Conservation (phyloP, 2,329 filamentous ascomycete genomes). For the Pseudocercospora fijiensis region DNA sequence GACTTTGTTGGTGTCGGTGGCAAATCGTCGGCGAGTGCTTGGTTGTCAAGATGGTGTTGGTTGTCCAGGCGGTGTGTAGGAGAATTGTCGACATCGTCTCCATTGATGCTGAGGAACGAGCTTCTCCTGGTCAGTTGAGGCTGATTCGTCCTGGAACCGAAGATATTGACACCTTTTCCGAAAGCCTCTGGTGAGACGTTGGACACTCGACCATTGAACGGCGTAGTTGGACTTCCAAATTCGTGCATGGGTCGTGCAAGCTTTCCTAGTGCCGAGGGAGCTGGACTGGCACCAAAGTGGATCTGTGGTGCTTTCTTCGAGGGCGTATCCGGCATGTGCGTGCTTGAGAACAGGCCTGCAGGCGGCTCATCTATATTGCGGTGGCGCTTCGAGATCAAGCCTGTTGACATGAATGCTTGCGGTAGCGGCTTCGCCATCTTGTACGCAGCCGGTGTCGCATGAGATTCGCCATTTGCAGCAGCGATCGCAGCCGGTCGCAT, state of each 20-base stretch:
- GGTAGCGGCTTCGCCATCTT: conserved; percentile 74
- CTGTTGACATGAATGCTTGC: conserved; percentile 89
- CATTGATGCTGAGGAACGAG: conserved; percentile 79
- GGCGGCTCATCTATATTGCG: conserved; percentile 67
- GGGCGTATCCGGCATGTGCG: conserved; percentile 86
- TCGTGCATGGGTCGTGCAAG: conserved; percentile 66
- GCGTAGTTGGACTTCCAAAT: conserved; percentile 77
- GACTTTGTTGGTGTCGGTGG: conserved; percentile 95
- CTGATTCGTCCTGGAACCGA: conserved; percentile 56
- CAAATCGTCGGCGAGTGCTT: conserved; percentile 66
- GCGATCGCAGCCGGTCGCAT: conserved; percentile 54
- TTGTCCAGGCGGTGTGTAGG: conserved; percentile 56
- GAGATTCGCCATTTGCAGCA: conserved; percentile 45
- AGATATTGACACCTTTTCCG: conserved; percentile 61
- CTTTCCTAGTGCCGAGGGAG: conserved; percentile 58
- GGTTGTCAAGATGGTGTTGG: conserved; percentile 57
- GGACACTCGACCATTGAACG: conserved; percentile 66
- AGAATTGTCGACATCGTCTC: conserved; percentile 61
- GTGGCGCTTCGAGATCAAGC: conserved; percentile 91
- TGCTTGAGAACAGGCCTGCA: conserved; percentile 53
- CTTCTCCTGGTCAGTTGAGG: conserved; percentile 55
- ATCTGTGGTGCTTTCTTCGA: conserved; percentile 84
- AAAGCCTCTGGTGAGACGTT: conserved; percentile 68
- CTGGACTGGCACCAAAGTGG: conserved; percentile 58
- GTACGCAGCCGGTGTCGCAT: conserved; percentile 74